Evolutionary conservation across 768 basidiomycete genomes (phyloP).

Genomic region (Termitomyces eurrhizus): DNA sequence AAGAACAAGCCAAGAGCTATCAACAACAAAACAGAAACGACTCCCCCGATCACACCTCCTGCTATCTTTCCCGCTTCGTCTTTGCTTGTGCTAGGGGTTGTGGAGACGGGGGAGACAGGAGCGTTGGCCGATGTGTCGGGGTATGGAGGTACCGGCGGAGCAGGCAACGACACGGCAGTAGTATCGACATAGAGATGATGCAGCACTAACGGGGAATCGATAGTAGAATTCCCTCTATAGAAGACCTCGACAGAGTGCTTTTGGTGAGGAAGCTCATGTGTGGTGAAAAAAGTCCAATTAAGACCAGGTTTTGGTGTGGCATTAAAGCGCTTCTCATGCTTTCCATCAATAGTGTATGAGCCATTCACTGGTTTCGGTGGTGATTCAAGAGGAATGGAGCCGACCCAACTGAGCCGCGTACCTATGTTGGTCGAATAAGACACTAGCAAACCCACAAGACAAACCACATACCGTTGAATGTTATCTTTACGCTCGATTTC

Average conservation of each 20-base stretch:
- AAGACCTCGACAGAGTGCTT: background rate
- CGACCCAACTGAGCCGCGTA: slow-evolving; percentile 21
- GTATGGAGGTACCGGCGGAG: too few relatives aligned
- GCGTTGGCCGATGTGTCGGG: too few relatives aligned
- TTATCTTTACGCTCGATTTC: background rate
- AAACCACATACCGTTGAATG: slow-evolving; percentile 6
- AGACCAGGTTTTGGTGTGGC: background rate
- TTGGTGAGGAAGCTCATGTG: slow-evolving; percentile 7
- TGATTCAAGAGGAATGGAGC: slow-evolving; percentile 15
- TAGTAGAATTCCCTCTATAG: slow-evolving; percentile 11
- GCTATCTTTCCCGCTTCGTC: background rate
- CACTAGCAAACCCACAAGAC: background rate
- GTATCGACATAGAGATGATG: slow-evolving; percentile 7
- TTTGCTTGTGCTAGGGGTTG: too few relatives aligned
- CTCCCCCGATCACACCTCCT: background rate
- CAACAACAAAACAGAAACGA: background rate
- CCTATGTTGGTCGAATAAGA: slow-evolving; percentile 12
- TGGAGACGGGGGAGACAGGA: too few relatives aligned
- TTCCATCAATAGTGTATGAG: slow-evolving; percentile 23
- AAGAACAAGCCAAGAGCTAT: background rate
- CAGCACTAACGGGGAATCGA: slow-evolving; percentile 14
- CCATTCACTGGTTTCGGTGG: slow-evolving; percentile 8
- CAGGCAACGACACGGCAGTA: too few relatives aligned
- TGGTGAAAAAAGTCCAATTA: slow-evolving; percentile 18
- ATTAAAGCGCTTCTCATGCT: background rate